Evolutionary conservation across 495 filamentous ascomycete species (phyloP).

Genomic region (Penicillium odoratum): DNA sequence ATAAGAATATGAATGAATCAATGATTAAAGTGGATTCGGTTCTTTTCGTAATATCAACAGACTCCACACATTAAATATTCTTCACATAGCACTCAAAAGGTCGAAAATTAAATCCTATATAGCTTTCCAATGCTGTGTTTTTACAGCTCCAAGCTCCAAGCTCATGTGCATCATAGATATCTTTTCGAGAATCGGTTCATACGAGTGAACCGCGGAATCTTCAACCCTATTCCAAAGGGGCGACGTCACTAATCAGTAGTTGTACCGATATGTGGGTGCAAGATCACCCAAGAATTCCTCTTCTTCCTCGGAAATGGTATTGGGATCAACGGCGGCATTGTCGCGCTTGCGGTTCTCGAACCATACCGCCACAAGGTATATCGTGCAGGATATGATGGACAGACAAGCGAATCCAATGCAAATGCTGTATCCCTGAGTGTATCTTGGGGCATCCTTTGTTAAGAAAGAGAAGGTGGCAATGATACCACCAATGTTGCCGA

Average conservation of each 20-base stretch:
- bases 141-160: not conserved
- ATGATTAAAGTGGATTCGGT: constrained; percentile 6
- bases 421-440: constrained; percentile 74
- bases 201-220: not conserved
- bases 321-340: constrained; percentile 22
- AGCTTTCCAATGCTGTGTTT: not conserved
- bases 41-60: not conserved
- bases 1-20: constrained; percentile 4
- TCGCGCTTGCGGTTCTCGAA: constrained; percentile 67
- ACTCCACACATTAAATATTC: not conserved
- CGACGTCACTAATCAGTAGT: constrained; percentile 27
- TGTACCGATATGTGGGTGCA: constrained; percentile 43
- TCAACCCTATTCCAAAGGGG: not conserved
- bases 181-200: not conserved
- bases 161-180: not conserved
- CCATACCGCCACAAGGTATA: constrained; percentile 61
- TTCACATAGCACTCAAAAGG: not conserved
- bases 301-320: constrained; percentile 26
- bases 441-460: constrained; percentile 61
- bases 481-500: constrained; percentile 92
- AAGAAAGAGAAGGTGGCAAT: constrained; percentile 86
- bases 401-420: constrained; percentile 73
- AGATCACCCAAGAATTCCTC: constrained; percentile 40
- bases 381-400: constrained; percentile 56
- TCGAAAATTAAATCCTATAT: not conserved